A percentile compares a stretch with the other conserved stretches of the same genome.
These are phyloP conservation scores for Suillus paluster DNA, from an alignment of 768 basidiomycete species.

Conservation along the genomic window DNA sequence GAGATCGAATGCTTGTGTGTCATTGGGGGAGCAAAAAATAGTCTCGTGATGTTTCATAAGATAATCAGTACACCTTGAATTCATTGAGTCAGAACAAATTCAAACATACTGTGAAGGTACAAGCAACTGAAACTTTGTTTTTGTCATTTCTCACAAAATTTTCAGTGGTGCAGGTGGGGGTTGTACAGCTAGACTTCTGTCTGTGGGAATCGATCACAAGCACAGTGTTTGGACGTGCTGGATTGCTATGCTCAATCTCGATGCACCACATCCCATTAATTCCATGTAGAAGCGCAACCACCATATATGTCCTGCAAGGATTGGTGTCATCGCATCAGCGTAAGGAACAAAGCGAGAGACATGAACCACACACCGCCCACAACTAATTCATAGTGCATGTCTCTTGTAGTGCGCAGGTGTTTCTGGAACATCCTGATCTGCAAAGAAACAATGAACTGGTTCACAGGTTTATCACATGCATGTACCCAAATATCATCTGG, in stretches of 20 bases:
- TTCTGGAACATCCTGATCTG: neutral
- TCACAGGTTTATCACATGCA: neutral
- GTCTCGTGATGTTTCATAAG: neutral
- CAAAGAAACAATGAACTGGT: neutral
- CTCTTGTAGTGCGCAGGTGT: no score
- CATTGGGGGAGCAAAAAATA: neutral
- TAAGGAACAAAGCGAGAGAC: neutral
- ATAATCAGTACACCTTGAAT: neutral
- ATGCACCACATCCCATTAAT: neutral
- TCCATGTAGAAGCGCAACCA: neutral
- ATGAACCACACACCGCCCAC: slow-evolving; percentile 24
- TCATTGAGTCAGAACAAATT: neutral
- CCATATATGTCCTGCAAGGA: neutral
- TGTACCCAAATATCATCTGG: neutral
- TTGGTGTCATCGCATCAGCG: neutral
- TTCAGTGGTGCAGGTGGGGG: neutral
- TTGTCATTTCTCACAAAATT: neutral
- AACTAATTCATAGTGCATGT: neutral
- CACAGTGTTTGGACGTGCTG: neutral
- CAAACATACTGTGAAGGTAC: neutral
- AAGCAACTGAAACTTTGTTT: neutral
- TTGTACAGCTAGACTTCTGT: neutral
- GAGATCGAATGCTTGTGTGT: no score
- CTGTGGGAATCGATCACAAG: neutral
- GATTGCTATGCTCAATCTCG: neutral